Evolutionary conservation across 129 eudicot genomes (phyloP).

Genomic region (Flaveria bidentis): DNA sequence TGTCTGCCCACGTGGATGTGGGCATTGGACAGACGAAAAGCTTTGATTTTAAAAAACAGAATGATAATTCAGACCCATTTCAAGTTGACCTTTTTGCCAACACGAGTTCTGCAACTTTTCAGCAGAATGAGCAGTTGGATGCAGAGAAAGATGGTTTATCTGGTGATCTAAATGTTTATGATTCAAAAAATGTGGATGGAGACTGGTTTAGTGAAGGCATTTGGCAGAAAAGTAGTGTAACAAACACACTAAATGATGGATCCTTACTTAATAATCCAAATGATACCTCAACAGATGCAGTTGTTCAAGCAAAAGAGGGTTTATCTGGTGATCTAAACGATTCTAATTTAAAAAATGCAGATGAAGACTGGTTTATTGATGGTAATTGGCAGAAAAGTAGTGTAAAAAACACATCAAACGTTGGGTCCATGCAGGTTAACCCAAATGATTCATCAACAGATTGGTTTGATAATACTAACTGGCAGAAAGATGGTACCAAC

Average conservation of each 20-base stretch:
- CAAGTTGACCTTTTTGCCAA: slow-evolving; percentile 29
- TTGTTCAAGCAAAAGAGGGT: slow-evolving; percentile 22
- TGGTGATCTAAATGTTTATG: slow-evolving; percentile 1
- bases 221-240: slow-evolving; percentile 35
- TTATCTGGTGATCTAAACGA: slow-evolving; percentile 15
- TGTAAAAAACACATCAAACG: slow-evolving; percentile 14
- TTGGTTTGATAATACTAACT: slow-evolving; percentile 38
- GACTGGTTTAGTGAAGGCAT: slow-evolving; percentile 36
- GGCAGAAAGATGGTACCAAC: slow-evolving; percentile 25
- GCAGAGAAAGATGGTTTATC: slow-evolving; percentile 25
- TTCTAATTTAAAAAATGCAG: slow-evolving; percentile 4
- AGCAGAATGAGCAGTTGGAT: slow-evolving; percentile 31
- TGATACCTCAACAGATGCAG: slow-evolving; percentile 19
- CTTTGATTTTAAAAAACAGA: slow-evolving; percentile 19
- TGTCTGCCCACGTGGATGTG: slow-evolving; percentile 42
- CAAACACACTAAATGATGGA: slow-evolving; percentile 11
- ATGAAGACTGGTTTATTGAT: slow-evolving; percentile 35
- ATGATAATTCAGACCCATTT: slow-evolving; percentile 26
- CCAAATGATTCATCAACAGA: slow-evolving; percentile 36
- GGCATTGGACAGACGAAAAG: slow-evolving; percentile 38
- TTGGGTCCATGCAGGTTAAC: slow-evolving; percentile 7
- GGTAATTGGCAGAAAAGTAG: slow-evolving; percentile 35
- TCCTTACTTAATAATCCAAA: background rate
- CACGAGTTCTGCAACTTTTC: slow-evolving; percentile 19
- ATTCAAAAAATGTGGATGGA: slow-evolving; percentile 17